Percentiles rank a stretch among this genome's conserved stretches.
phyloP scores from a whole-genome alignment of 768 basidiomycete species.

The Suillus spraguei region DNA sequence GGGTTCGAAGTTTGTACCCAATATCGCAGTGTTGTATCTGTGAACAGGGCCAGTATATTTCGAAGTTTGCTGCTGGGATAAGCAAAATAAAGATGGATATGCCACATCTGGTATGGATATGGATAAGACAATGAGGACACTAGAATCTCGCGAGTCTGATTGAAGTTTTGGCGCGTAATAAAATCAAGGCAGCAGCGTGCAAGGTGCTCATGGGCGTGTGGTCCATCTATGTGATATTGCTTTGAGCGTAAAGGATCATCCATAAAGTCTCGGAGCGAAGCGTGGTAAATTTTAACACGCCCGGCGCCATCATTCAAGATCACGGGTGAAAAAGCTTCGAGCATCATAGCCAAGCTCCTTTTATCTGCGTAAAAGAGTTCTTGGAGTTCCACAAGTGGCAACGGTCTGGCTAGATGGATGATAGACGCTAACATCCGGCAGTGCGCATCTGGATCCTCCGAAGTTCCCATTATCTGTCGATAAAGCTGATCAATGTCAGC shows the following conservation, averaged over 20 bases:
- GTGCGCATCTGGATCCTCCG: background rate
- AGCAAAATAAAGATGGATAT: background rate
- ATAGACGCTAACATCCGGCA: background rate
- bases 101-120: background rate
- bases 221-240: background rate
- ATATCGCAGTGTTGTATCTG: background rate
- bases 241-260: background rate
- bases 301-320: background rate
- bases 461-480: background rate
- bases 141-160: background rate
- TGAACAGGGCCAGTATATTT: background rate
- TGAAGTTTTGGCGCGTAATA: background rate
- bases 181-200: background rate
- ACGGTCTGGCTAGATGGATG: background rate
- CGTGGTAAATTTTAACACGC: background rate
- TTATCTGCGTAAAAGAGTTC: background rate
- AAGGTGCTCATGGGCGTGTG: background rate
- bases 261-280: constrained; percentile 8
- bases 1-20: background rate
- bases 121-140: background rate
- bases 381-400: background rate
- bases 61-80: background rate
- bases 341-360: background rate
- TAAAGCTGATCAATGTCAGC: background rate
- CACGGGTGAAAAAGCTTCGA: background rate